phyloP scores from a whole-genome alignment of 2,329 filamentous ascomycete genomes.

The Beauveria asiatica region DNA sequence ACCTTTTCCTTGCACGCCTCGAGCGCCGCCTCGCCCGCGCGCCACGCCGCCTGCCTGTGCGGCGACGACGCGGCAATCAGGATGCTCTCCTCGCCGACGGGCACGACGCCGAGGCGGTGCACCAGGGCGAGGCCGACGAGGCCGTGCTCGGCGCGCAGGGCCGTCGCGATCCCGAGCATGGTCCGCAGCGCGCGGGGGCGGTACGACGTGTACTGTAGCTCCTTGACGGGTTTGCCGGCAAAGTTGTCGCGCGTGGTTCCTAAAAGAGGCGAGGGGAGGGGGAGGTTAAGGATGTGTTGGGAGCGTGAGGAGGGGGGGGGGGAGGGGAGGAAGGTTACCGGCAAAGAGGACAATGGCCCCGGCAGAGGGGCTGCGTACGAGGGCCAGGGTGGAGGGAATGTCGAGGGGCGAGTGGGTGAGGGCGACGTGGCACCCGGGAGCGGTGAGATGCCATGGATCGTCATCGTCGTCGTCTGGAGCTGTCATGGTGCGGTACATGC shows the following conservation, averaged over 20 bases:
- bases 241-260: slow-evolving; percentile 75
- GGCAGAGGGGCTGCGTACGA: slow-evolving; percentile 63
- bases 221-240: slow-evolving; percentile 58
- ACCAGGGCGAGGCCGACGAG: slow-evolving; percentile 70
- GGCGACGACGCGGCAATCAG: slow-evolving; percentile 77
- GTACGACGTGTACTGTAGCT: slow-evolving; percentile 71
- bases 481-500: neutral
- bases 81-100: slow-evolving; percentile 89
- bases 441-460: slow-evolving; percentile 32
- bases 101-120: slow-evolving; percentile 78
- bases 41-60: slow-evolving; percentile 80
- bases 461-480: slow-evolving; percentile 4
- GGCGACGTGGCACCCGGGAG: slow-evolving; percentile 54
- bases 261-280: slow-evolving; percentile 23
- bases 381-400: slow-evolving; percentile 48
- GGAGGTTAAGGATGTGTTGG: neutral
- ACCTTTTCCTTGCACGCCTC: slow-evolving; percentile 77
- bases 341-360: slow-evolving; percentile 72
- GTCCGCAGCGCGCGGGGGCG: slow-evolving; percentile 59
- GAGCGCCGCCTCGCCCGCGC: slow-evolving; percentile 78
- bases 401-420: slow-evolving; percentile 58
- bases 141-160: slow-evolving; percentile 49
- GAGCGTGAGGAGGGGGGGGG: too few relatives aligned
- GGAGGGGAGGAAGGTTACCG: slow-evolving; percentile 36
- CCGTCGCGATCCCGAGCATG: slow-evolving; percentile 54